A percentile compares a stretch with the other conserved stretches of the same genome.
phyloP scores from a whole-genome alignment of 345 rosid species.

The Citrus reticulata region DNA sequence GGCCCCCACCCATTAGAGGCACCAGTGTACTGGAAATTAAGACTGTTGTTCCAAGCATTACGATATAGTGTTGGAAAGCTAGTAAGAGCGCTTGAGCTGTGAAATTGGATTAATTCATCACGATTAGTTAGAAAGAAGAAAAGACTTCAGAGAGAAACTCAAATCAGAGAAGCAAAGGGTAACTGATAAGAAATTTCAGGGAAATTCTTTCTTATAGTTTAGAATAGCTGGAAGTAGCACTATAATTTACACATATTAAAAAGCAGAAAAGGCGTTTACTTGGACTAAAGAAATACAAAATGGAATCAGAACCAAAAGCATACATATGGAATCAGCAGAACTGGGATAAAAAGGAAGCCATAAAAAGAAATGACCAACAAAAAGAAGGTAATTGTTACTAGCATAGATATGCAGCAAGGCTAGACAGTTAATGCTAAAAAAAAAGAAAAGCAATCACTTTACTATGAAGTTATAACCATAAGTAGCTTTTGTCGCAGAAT shows the following conservation, averaged over 20 bases:
- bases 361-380: neutral
- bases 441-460: slow-evolving; percentile 4
- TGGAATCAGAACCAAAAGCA: slow-evolving; percentile 18
- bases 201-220: neutral
- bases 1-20: slow-evolving; percentile 76
- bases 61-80: slow-evolving; percentile 93
- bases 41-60: slow-evolving; percentile 86
- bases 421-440: neutral
- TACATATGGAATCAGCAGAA: neutral
- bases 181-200: neutral
- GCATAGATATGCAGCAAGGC: slow-evolving; percentile 10
- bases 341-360: slow-evolving; percentile 3
- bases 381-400: neutral
- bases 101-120: slow-evolving; percentile 8
- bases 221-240: neutral
- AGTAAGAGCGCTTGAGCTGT: slow-evolving; percentile 67
- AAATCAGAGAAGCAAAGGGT: neutral
- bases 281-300: slow-evolving; percentile 7
- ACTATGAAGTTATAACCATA: neutral
- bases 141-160: neutral
- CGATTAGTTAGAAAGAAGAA: neutral
- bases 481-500: neutral
- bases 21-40: slow-evolving; percentile 65
- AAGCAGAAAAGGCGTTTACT: neutral
- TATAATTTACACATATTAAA: neutral